These are phyloP conservation scores for Dissophora ornata DNA, from an alignment of 192 early-diverging fungal species.

Conservation along the genomic window DNA sequence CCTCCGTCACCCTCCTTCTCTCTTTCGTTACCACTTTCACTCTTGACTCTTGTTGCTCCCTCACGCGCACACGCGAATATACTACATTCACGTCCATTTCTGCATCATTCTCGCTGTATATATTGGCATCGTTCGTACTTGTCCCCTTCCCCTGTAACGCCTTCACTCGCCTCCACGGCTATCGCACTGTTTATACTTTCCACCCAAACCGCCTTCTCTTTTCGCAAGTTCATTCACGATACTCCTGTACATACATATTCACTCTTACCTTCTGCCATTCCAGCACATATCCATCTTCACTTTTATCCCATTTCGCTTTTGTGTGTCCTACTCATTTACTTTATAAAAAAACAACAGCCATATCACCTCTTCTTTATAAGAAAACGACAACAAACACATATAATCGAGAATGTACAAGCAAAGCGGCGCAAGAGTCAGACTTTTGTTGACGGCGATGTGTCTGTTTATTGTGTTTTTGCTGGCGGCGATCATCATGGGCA, in stretches of 20 bases:
- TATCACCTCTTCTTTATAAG: too few relatives aligned
- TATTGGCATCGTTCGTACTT: not conserved
- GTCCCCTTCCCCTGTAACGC: not conserved
- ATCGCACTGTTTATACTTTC: too few relatives aligned
- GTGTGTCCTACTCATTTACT: not conserved
- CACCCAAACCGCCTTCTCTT: too few relatives aligned
- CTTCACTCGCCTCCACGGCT: too few relatives aligned
- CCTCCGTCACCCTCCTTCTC: not conserved
- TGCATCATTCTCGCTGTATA: not conserved
- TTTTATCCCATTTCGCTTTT: not conserved
- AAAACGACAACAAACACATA: too few relatives aligned
- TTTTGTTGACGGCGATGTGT: not conserved
- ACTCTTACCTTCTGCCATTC: not conserved
- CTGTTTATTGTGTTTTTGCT: conserved; percentile 14
- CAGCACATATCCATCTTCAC: not conserved
- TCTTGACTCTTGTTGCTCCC: not conserved
- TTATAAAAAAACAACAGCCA: not conserved
- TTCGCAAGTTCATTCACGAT: too few relatives aligned
- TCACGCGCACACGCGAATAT: conserved; percentile 6
- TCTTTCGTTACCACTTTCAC: not conserved
- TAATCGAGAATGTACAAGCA: conserved; percentile 30
- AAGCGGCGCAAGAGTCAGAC: conserved; percentile 21
- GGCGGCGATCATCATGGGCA: conserved; percentile 40
- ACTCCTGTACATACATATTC: not conserved
- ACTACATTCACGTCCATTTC: not conserved